Base-by-base conservation (phyloP, 108 stramenopile species). In the Discostella pseudostelligera region DNA sequence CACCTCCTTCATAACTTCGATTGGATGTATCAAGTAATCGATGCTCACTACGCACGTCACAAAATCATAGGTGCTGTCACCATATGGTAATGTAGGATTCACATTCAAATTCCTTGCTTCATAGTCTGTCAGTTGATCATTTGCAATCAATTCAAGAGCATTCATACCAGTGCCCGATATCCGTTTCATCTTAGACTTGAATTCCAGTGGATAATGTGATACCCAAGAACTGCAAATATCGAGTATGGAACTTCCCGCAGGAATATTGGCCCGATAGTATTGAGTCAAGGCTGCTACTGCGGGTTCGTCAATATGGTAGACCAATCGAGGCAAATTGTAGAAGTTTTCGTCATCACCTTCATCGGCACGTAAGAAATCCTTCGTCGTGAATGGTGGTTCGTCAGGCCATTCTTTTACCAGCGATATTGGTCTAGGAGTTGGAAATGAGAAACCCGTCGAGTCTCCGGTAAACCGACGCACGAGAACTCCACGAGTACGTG, bases 221-320 rank as follows among this genome's bases (percentile, higher is more conserved):
- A 98, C 96, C 97, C 97, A 98, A 4, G 84, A 86, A 37, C 91
- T 92, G 63, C 96, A 97, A 66, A 98, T 96, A 81, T 98, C 97
- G 46, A 98, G 73, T 55, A 98, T 88, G 20, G 80, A 79, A 10
- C 84, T 84, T 10, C 76, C 81, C 5, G 69, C 53, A 10, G 77
- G 79, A 45, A 98, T 87, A 42, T 81, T 87, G 45, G 84, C 87
- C 26, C 91, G 70, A 71, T 98, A 98, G 66, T 95, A 98, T 56
- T 95, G 90, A 12, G 91, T 92, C 39, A 94, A 53, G 25, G 89
- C 73, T 8, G 87, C 84, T 7, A 91, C 87, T 8, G 90, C 90
- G 12, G 86, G 85, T 68, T 95, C 93, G 74, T 96, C 96, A 67
- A 96, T 96, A 58, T 97, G 97, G 67, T 94, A 94, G 16, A 94